Evolutionary conservation across 2,329 filamentous ascomycete species (phyloP), one percentile per base, ranked within the genome.

Genomic region (Fusarium continuum): DNA sequence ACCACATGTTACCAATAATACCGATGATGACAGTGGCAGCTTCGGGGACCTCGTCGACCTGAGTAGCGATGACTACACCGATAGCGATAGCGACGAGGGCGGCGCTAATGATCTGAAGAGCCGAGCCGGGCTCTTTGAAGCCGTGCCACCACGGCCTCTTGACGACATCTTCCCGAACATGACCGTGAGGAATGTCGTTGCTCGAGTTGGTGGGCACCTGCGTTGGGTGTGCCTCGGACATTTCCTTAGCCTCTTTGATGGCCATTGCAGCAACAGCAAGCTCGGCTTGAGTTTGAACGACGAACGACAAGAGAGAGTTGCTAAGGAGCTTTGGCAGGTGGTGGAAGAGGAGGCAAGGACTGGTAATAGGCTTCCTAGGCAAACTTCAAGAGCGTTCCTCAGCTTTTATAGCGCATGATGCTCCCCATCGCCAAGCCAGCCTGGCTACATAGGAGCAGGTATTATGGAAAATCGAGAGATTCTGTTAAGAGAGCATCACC

Each of bases 1-100:
- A 63, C 82, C 82, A 85, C 5, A 84, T 74, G 10, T 73, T 73
- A 25, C 82, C 82, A 2, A 80, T 81, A 52, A 84, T 83, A 6
- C 72, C 76, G n/a, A 82, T 68, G 40, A 84, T 68, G 2, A 74
- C 75, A 2, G 73, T 72, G 2, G 74, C 80, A 2, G 79, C 76
- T 6, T 75, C 72, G 0, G 80, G 81, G 4, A 84, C 74, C 2
- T 78, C 61, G 0, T 78, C 75, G 8, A 80, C 78, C 6, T 75
- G 75, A 0, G 77, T 73, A 9, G 78, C 78, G 3, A 84, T 77
- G 7, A 75, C 73, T 46, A 85, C 51, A 32, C 82, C 83, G 32
- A 85, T 83, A 9, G 71, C 78, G 25, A 85, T 80, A 26, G 80
- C 82, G n/a, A 83, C 29, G 2, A 78, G 46, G 11, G 82, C 82